These are phyloP conservation scores for Orychophragmus violaceus DNA, from an alignment of 345 rosid genomes.

Conservation along the genomic window DNA sequence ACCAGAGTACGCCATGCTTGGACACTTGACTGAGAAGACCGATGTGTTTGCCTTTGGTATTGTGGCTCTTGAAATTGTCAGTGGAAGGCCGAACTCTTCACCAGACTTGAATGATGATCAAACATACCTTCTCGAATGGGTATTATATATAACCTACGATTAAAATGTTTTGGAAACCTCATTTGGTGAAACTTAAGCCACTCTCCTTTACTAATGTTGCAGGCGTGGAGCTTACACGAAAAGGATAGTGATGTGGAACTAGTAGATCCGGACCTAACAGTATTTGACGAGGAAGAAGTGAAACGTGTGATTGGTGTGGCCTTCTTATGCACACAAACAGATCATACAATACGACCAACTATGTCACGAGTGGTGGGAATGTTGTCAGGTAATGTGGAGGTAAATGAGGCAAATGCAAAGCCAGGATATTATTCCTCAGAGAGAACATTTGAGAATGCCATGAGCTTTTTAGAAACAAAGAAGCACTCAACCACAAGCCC, in stretches of 20 bases:
- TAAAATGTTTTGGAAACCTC: background rate
- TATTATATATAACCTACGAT: too few species aligned
- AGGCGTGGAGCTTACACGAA: slow-evolving; percentile 51
- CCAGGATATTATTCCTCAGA: slow-evolving; percentile 16
- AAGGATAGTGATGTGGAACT: slow-evolving; percentile 27
- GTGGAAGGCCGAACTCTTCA: slow-evolving; percentile 52
- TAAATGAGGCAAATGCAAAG: slow-evolving; percentile 14
- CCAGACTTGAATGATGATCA: slow-evolving; percentile 31
- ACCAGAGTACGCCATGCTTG: slow-evolving; percentile 57
- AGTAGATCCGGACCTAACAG: slow-evolving; percentile 26
- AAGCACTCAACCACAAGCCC: background rate
- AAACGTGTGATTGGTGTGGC: slow-evolving; percentile 34
- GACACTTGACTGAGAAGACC: slow-evolving; percentile 52
- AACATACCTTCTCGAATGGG: slow-evolving; percentile 51
- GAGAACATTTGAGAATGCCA: background rate
- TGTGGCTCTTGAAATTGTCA: slow-evolving; percentile 42
- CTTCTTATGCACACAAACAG: slow-evolving; percentile 28
- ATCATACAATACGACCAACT: slow-evolving; percentile 20
- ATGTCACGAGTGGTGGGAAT: slow-evolving; percentile 30
- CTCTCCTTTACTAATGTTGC: background rate
- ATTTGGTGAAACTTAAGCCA: background rate
- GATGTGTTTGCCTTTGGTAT: slow-evolving; percentile 53
- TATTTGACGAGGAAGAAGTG: slow-evolving; percentile 32
- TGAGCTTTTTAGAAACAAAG: background rate
- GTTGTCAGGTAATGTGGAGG: slow-evolving; percentile 41